phyloP scores from a whole-genome alignment of 257 asterid species.

The Verbascum thapsus region DNA sequence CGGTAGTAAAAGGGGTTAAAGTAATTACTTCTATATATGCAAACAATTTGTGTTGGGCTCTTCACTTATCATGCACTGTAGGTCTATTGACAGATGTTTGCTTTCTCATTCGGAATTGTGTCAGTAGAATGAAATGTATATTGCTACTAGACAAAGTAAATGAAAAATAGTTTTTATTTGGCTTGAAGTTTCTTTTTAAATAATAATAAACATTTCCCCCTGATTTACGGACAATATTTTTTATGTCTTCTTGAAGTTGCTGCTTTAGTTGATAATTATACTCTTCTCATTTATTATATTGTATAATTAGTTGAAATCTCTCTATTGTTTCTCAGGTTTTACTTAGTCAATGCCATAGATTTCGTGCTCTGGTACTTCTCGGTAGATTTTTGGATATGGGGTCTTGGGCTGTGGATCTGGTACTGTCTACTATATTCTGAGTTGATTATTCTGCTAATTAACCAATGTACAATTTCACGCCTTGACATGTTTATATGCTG shows the following conservation, averaged over 20 bases:
- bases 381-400: constrained; percentile 99
- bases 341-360: constrained; percentile 97
- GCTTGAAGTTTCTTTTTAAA: no score
- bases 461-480: constrained; percentile 15
- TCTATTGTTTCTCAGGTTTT: constrained; percentile 60
- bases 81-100: no score
- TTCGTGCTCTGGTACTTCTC: constrained; percentile 97
- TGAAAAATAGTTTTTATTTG: no score
- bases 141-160: background rate
- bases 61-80: no score
- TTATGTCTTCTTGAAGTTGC: background rate
- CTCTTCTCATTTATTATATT: background rate
- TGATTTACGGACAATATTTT: background rate
- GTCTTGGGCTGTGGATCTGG: constrained; percentile 99
- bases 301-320: constrained; percentile 13
- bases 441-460: constrained; percentile 16
- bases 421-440: constrained; percentile 37
- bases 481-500: constrained; percentile 14
- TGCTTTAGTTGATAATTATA: background rate
- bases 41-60: no score
- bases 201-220: no score
- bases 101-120: background rate
- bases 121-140: background rate
- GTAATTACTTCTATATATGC: no score
- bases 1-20: no score